Evolutionary conservation across 306 rosid genomes (phyloP), one percentile per base, ranked within the genome.

Genomic region (Quercus variabilis): DNA sequence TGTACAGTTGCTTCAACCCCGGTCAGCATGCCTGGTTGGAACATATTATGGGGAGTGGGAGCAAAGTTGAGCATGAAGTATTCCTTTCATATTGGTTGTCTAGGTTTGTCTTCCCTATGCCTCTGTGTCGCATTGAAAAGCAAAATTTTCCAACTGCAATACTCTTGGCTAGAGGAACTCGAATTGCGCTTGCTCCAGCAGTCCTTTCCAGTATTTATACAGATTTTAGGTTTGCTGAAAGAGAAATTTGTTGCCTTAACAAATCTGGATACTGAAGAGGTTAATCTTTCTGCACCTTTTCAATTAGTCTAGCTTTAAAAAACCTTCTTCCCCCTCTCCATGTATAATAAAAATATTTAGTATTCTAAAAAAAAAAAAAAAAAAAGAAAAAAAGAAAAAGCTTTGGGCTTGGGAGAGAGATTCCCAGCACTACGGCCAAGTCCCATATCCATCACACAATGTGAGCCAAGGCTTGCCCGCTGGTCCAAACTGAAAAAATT

Each of bases 371-470:
- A 23, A 23, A 23, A 23, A 23, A 23, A 23, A 23, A 23, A 23
- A 23, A 0, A 21, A 23, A 23, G 1, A 23, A 23, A 23, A 23
- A 23, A 23, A 23, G 1, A 23, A 23, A 23, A 23, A 23, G 23
- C 49, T 87, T 0, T 92, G 92, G 96, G 88, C 83, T 20, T 82
- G 73, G 38, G 97, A 89, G 85, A 89, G 85, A 86, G 91, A 69
- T 89, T 93, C 55, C 81, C 74, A 17, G 1, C 54, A 4, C 43
- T 85, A 8, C 51, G 55, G 7, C 78, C 75, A 5, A 56, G n/a
- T 0, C 55, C 75, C 4, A 41, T 60, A 38, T 3, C 1, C 6
- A 28, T 79, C 12, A 6, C 14, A 3, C 20, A 70, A 25, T 69
- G 30, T 72, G 74, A 77, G 23, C 77, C 83, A 12, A 79, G 83